phyloP scores from a whole-genome alignment of 169 alveolate species.

The Babesia sp. region DNA sequence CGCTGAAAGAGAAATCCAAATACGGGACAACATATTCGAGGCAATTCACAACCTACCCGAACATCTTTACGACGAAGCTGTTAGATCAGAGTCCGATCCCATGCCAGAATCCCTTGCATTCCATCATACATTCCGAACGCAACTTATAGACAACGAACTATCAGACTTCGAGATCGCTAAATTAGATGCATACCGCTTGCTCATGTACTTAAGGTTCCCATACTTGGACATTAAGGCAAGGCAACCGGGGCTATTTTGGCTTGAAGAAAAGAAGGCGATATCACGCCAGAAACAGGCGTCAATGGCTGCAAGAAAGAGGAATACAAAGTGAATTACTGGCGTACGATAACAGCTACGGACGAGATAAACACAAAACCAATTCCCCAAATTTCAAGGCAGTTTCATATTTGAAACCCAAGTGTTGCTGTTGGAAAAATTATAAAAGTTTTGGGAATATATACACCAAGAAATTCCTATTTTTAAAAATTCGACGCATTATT shows the following conservation, averaged over 20 bases:
- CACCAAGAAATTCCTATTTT: too few relatives aligned
- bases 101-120: slow-evolving; percentile 62
- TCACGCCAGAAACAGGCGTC: slow-evolving; percentile 78
- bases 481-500: not conserved
- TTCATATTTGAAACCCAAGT: too few relatives aligned
- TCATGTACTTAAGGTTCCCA: slow-evolving; percentile 74
- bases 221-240: slow-evolving; percentile 67
- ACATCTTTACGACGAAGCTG: slow-evolving; percentile 67
- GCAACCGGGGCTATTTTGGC: slow-evolving; percentile 76
- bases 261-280: slow-evolving; percentile 75
- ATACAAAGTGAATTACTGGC: not conserved
- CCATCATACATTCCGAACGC: slow-evolving; percentile 63
- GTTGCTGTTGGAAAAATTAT: too few relatives aligned
- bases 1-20: slow-evolving; percentile 39
- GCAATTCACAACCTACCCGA: slow-evolving; percentile 63
- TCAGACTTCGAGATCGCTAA: slow-evolving; percentile 66
- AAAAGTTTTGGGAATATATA: too few relatives aligned
- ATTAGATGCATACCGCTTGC: slow-evolving; percentile 70
- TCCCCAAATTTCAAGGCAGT: too few relatives aligned
- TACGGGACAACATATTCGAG: slow-evolving; percentile 30
- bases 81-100: slow-evolving; percentile 54
- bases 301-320: slow-evolving; percentile 63
- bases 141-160: slow-evolving; percentile 47
- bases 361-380: too few relatives aligned
- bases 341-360: too few relatives aligned